Base-by-base conservation (phyloP, 2,329 filamentous ascomycete species). In the Ophiostoma triangulosporum region DNA sequence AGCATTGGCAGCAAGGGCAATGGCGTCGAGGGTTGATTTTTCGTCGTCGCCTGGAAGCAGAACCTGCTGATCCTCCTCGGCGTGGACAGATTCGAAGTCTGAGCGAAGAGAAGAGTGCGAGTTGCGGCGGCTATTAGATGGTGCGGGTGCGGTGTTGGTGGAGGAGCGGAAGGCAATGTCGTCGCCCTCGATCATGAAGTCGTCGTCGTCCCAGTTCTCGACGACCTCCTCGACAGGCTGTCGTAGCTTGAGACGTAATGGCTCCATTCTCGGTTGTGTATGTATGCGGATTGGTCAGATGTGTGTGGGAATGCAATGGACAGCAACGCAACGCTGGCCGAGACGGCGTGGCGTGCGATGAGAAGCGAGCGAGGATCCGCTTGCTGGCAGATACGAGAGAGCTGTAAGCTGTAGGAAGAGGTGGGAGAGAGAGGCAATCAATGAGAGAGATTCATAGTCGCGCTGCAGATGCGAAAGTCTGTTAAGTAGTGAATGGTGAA, bases 61-160 rank as follows among this genome's bases (percentile, higher is more conserved):
- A 22, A 97, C 78, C 61, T 96, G 88, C 73, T 83, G 89, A 68
- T 95, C 88, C 62, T 95, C 88, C 62, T 94, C 88, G 57, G 82
- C 86, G 54, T 78, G 77, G 59, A 81, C 73, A 1, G 84, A 88
- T 51, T 88, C 84, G 48, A 88, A 78, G 64, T 94, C 90, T 53
- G 88, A 95, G 61, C 84, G 84, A 62, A 88, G 80, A 17, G 89
- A 95, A 1, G 90, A 95, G 54, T 85, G 80, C 17, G 86, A 89
- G 62, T 89, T 85, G 58, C 86, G 80, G 57, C 80, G 77, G 57
- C 80, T 76, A 56, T 69, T 29, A 69, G 68, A 32, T 65, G 64
- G 54, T 70, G 73, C 55, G 66, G 66, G 66, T 33, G 69, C 63
- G 35, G 68, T 70, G 22, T 57, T 58, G 33, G 72, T 70, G 27